Base-by-base conservation (phyloP, 1,139 yeast species). In the Schizosaccharomyces versatilis region DNA sequence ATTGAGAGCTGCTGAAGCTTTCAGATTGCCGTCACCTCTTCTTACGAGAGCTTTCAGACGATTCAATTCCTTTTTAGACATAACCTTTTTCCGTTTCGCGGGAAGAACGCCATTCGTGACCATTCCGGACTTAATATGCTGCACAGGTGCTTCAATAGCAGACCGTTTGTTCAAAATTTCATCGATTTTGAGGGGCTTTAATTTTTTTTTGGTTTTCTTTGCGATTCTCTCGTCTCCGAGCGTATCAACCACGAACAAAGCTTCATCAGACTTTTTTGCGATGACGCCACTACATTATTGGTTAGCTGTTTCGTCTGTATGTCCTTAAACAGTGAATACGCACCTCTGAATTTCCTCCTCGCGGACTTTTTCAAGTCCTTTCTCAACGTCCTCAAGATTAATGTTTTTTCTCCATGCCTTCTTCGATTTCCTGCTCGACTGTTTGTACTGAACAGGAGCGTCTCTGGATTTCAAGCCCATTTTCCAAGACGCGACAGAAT, bases 321-420 rank as follows among this genome's bases (percentile, higher is more conserved):
- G 19, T 8, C 19, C 19, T 15, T 52, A 3, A 9, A 10, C 14
- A 1, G 2, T 9, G 10, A 15, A 41, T 9, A 54, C 63, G 54
- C 73, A 73, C 62, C 94, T 95, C 59, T 79, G 74, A 41, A 76
- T 73, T 56, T 82, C 77, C 58, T 78, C 76, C 55, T 83, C 93
- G 56, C 85, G 73, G 55, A 75, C 73, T 52, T 76, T 78, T 60
- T 81, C 93, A 53, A 90, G 70, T 7, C 80, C 82, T 49, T 70
- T 68, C 64, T 83, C 86, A 54, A 90, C 71, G 59, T 85, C 95
- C 32, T 78, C 79, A 36, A 90, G 71, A 65, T 90, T 94, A 58
- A 90, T 84, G 67, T 90, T 84, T 69, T 90, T 90, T 68, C 96
- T 80, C 98, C 98, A 90, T 6, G 97, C 83, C 66, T 76, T 80